Conservation (phyloP, 1,284 basidiomycete species). For the Boletellus deceptivus region DNA sequence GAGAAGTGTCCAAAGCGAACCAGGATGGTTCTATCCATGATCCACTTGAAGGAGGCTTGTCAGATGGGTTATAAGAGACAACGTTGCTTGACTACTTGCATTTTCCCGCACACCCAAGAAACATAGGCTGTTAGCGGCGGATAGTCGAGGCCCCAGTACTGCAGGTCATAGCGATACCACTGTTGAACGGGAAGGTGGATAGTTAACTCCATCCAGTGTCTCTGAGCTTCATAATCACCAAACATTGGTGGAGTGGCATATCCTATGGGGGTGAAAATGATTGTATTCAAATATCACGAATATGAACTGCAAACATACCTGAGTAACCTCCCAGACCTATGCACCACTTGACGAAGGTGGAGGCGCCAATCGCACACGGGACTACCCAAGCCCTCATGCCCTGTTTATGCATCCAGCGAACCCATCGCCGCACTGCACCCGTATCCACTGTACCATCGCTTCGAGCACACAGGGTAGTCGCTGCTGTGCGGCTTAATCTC, state of each 20-base stretch:
- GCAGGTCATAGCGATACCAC: constrained; percentile 87
- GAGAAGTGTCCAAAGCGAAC: constrained; percentile 73
- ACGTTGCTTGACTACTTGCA: constrained; percentile 41
- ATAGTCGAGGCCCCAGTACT: constrained; percentile 93
- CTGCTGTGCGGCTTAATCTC: constrained; percentile 22
- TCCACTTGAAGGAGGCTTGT: constrained; percentile 45
- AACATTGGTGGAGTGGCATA: constrained; percentile 74
- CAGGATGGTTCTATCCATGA: constrained; percentile 66
- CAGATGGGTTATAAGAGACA: neutral
- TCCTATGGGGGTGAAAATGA: constrained; percentile 42
- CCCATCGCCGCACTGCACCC: constrained; percentile 60
- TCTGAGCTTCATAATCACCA: constrained; percentile 91
- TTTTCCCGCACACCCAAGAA: constrained; percentile 74
- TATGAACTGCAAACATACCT: constrained; percentile 47
- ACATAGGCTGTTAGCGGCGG: constrained; percentile 89
- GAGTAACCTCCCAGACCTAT: constrained; percentile 80
- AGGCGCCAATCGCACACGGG: constrained; percentile 49
- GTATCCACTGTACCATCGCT: constrained; percentile 31
- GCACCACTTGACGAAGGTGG: constrained; percentile 62
- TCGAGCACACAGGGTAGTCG: constrained; percentile 6
- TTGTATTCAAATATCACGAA: neutral
- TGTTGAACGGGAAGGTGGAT: constrained; percentile 66
- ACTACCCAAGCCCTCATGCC: constrained; percentile 59
- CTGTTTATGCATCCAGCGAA: constrained; percentile 74
- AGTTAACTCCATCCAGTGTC: constrained; percentile 93